phyloP scores from a whole-genome alignment of 257 asterid species.

The Asclepias syriaca region DNA sequence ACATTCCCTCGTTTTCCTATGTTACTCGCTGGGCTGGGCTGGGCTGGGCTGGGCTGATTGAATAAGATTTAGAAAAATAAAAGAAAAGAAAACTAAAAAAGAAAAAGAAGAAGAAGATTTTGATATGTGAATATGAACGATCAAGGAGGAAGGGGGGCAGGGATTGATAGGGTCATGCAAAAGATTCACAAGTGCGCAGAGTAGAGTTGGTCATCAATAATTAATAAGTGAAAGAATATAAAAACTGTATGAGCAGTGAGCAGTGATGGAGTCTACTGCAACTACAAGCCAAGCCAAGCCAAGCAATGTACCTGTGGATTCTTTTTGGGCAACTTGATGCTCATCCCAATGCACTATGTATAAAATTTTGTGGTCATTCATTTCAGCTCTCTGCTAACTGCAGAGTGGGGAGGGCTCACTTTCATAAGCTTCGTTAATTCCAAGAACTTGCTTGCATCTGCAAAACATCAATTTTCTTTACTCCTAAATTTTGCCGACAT shows the following conservation, averaged over 20 bases:
- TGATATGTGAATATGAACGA: not conserved
- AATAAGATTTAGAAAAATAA: no score
- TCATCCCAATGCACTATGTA: not conserved
- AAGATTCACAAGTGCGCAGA: not conserved
- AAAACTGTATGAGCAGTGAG: not conserved
- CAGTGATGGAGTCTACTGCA: not conserved
- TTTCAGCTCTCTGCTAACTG: not conserved
- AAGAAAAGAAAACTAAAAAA: no score
- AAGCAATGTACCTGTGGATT: not conserved
- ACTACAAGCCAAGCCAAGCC: not conserved
- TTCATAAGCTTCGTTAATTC: slow-evolving; percentile 7
- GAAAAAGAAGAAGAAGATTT: no score
- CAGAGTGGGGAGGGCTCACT: not conserved
- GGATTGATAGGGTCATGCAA: not conserved
- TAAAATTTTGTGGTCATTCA: not conserved
- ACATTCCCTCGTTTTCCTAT: slow-evolving; percentile 3
- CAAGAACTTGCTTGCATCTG: not conserved
- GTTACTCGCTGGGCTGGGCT: no score
- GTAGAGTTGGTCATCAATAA: not conserved
- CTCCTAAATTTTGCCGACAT: not conserved
- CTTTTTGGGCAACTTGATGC: not conserved
- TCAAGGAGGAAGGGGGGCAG: not conserved
- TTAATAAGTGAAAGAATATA: not conserved
- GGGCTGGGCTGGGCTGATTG: no score
- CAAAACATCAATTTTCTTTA: not conserved